A percentile compares a stretch with the other conserved stretches of the same genome.
phyloP scores from a whole-genome alignment of 164 flowering plant genomes.

The Buxus sempervirens region DNA sequence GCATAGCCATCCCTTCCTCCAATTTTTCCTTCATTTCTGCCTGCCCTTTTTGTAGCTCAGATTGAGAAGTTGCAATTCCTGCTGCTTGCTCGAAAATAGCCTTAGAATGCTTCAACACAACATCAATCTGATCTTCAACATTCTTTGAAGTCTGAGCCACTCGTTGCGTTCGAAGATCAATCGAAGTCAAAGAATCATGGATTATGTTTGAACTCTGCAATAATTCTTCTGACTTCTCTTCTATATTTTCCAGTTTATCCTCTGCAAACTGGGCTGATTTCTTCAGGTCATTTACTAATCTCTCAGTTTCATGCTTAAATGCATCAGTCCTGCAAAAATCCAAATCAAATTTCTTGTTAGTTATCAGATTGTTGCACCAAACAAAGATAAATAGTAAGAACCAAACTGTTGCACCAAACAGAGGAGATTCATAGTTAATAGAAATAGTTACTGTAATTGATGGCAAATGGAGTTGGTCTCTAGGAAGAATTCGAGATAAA shows the following conservation, averaged over 20 bases:
- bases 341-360: conserved; percentile 6
- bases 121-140: conserved; percentile 39
- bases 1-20: conserved; percentile 51
- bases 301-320: conserved; percentile 66
- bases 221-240: conserved; percentile 43
- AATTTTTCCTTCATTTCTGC: conserved; percentile 47
- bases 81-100: conserved; percentile 51
- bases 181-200: conserved; percentile 44
- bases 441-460: conserved; percentile 61
- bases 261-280: conserved; percentile 60
- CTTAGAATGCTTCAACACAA: conserved; percentile 42
- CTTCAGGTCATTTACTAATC: conserved; percentile 68
- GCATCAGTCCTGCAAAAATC: conserved; percentile 45
- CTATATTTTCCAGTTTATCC: conserved; percentile 48
- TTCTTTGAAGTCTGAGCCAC: conserved; percentile 44
- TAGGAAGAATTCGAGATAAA: conserved; percentile 65
- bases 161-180: conserved; percentile 47
- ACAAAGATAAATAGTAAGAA: background rate
- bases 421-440: background rate
- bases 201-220: conserved; percentile 47
- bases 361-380: background rate
- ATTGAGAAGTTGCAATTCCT: conserved; percentile 56
- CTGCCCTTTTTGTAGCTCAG: conserved; percentile 56
- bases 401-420: background rate
- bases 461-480: conserved; percentile 80